Base-by-base conservation (phyloP, 2,329 filamentous ascomycete genomes). In the Nemania sp. region DNA sequence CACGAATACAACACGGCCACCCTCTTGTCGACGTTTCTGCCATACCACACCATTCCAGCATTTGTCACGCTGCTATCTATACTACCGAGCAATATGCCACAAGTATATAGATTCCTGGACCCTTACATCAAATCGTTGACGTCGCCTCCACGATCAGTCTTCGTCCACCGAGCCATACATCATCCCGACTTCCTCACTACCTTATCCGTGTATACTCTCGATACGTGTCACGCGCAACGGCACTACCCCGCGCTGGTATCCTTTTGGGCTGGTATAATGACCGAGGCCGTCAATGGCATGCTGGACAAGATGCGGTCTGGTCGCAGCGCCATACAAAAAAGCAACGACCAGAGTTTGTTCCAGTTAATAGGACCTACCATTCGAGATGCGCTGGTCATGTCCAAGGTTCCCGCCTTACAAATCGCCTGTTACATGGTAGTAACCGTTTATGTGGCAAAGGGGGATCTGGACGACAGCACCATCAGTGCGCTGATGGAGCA, bases 351-450 rank as follows among this genome's bases (percentile, higher is more conserved):
- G 72, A 87, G 90, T 13, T 79, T 98, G 13, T 79, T 96, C 20
- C 87, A 85, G 65, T 77, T 80, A 78, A 70, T 86, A 84, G 72
- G 81, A 81, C 75, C 92, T 80, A 68, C 92, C 2, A 81, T 99
- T 34, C 90, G 91, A 62, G 88, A 91, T 65, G 91, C 90, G 1
- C 82, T 98, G 62, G 83, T 88, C 9, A 84, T 94, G 79, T 87
- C 87, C 69, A 87, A 89, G 62, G 87, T 89, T 0, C 85, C 92
- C 0, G 91, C 94, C 63, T 80, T 97, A 43, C 90, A 93, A 66
- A 84, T 96, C 62, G 92, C 90, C 15, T 93, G 90, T 59, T 98
- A 97, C 74, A 97, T 97, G 90, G 87, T 97, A 18, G 84, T 93
- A 57, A 87, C 92, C 6, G 87, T 98, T 50, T 83, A 98, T 63